Evolutionary conservation across 75 land plant genomes (phyloP).

Genomic region (Pinus albicaulis): DNA sequence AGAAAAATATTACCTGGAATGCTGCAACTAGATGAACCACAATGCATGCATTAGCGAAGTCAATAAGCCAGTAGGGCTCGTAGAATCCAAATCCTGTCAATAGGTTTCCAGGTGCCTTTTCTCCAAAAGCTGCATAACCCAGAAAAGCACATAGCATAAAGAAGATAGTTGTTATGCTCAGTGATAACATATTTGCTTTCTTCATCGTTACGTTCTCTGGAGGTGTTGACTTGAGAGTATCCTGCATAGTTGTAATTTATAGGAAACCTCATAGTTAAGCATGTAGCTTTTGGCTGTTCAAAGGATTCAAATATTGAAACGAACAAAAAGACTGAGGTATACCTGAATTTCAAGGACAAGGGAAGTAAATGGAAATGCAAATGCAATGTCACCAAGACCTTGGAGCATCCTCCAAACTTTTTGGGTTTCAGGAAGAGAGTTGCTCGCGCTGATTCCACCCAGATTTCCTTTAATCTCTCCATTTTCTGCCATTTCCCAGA

Average conservation of each 20-base stretch:
- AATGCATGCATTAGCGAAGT: constrained; percentile 76
- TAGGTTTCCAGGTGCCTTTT: constrained; percentile 67
- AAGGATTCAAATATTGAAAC: too few relatives aligned
- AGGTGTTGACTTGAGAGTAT: constrained; percentile 20
- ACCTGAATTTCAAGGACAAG: too few relatives aligned
- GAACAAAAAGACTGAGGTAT: too few relatives aligned
- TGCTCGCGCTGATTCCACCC: too few relatives aligned
- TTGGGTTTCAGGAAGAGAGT: too few relatives aligned
- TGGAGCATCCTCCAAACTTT: too few relatives aligned
- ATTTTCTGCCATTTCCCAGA: too few relatives aligned
- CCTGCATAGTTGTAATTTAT: background rate
- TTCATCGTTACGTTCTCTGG: constrained; percentile 49
- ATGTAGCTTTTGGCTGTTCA: too few relatives aligned
- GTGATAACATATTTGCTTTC: constrained; percentile 44
- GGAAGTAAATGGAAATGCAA: too few relatives aligned
- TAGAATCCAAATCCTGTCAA: constrained; percentile 73
- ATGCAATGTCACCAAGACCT: too few relatives aligned
- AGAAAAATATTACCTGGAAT: constrained; percentile 52
- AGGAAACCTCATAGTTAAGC: background rate
- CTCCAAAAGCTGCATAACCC: constrained; percentile 84
- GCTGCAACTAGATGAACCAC: constrained; percentile 71
- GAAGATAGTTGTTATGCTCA: constrained; percentile 55
- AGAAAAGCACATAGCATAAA: constrained; percentile 65
- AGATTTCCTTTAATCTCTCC: too few relatives aligned
- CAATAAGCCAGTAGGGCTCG: constrained; percentile 69